phyloP scores from a whole-genome alignment of 1,284 basidiomycete species.

The Entoloma clypeatum region DNA sequence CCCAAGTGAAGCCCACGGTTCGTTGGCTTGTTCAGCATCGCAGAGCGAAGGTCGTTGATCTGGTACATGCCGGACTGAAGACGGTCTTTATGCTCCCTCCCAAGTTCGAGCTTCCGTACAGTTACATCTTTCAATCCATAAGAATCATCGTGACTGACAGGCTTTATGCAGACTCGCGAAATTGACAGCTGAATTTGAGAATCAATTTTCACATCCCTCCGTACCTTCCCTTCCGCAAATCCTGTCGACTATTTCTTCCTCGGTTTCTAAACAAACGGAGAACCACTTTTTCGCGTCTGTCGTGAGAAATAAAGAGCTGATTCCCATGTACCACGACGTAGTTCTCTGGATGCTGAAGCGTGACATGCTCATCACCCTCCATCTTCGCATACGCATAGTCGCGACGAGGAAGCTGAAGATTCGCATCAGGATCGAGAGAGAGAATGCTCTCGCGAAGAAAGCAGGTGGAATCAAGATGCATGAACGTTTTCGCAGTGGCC shows the following conservation, averaged over 20 bases:
- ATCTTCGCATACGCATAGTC: slow-evolving; percentile 82
- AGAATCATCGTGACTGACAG: background rate
- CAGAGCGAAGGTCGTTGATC: slow-evolving; percentile 86
- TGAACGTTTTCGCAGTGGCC: slow-evolving; percentile 13
- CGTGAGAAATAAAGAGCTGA: slow-evolving; percentile 61
- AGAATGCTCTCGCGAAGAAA: slow-evolving; percentile 39
- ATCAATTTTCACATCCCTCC: slow-evolving; percentile 57
- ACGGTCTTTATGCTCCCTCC: slow-evolving; percentile 78
- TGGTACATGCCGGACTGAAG: slow-evolving; percentile 77
- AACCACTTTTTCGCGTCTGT: slow-evolving; percentile 78
- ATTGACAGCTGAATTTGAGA: slow-evolving; percentile 62
- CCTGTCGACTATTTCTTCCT: slow-evolving; percentile 67
- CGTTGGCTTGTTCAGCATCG: slow-evolving; percentile 89
- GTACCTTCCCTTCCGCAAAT: slow-evolving; percentile 74
- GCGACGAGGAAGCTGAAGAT: slow-evolving; percentile 77
- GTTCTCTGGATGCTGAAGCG: slow-evolving; percentile 91
- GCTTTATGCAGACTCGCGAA: slow-evolving; percentile 48
- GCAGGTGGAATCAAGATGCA: slow-evolving; percentile 18
- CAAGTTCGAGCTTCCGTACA: slow-evolving; percentile 62
- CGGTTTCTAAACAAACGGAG: slow-evolving; percentile 55
- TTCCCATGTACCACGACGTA: slow-evolving; percentile 75
- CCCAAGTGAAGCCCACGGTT: slow-evolving; percentile 83
- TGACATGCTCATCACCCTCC: slow-evolving; percentile 82
- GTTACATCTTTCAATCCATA: slow-evolving; percentile 6
- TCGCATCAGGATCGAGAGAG: slow-evolving; percentile 47